Conservation (phyloP, 441 rosid species). For the Syzygium syzygioides region DNA sequence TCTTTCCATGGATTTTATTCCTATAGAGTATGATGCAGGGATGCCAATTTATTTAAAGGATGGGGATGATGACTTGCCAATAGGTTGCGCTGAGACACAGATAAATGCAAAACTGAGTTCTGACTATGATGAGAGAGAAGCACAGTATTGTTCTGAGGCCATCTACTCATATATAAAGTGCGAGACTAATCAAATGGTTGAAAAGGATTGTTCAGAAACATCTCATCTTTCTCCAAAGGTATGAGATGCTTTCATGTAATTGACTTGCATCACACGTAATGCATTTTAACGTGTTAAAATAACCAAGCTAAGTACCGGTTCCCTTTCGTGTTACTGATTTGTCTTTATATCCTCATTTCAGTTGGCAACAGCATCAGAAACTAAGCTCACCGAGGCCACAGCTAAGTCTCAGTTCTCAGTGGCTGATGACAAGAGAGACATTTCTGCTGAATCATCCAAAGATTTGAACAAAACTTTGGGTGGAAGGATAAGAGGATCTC, state of each 20-base stretch:
- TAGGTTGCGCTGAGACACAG: slow-evolving; percentile 5
- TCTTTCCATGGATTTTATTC: slow-evolving; percentile 13
- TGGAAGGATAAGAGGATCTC: slow-evolving; percentile 21
- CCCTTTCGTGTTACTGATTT: background rate
- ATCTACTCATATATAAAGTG: slow-evolving; percentile 1
- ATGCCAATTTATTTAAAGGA: slow-evolving; percentile 21
- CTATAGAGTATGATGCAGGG: slow-evolving; percentile 13
- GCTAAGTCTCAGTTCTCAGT: slow-evolving; percentile 18
- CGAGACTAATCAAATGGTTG: slow-evolving; percentile 5
- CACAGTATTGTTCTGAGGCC: slow-evolving; percentile 14
- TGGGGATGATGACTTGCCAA: slow-evolving; percentile 6
- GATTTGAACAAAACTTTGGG: slow-evolving; percentile 17
- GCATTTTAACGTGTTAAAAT: no score
- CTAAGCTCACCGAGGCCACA: slow-evolving; percentile 10
- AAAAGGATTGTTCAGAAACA: background rate
- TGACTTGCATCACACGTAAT: background rate
- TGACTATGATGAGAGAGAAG: slow-evolving; percentile 6
- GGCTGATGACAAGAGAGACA: slow-evolving; percentile 8
- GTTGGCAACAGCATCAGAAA: slow-evolving; percentile 14
- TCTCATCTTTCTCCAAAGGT: slow-evolving; percentile 33
- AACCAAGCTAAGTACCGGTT: background rate
- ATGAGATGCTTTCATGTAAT: background rate
- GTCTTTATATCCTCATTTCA: slow-evolving; percentile 1
- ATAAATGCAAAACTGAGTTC: slow-evolving; percentile 8
- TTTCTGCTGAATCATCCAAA: slow-evolving; percentile 13